phyloP scores from a whole-genome alignment of 805 yeast genomes.

The Tetrapisispora namnaoensis region DNA sequence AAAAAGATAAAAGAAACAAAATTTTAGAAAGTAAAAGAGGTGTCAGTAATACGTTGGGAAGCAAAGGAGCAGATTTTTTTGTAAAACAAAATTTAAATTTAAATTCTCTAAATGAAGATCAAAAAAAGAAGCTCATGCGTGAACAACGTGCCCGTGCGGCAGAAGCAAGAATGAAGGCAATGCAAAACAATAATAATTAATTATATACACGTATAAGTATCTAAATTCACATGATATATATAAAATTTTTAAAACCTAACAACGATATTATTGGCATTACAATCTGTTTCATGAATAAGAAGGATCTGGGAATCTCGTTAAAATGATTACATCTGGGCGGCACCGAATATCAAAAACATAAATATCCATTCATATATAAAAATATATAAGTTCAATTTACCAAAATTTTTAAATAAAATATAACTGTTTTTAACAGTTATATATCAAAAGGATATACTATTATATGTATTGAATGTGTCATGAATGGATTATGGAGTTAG shows the following conservation, averaged over 20 bases:
- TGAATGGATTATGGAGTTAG: neutral
- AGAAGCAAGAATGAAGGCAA: constrained; percentile 60
- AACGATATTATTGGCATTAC: too few relatives aligned
- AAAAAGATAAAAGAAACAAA: constrained; percentile 19
- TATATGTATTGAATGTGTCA: too few relatives aligned
- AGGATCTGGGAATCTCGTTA: too few relatives aligned
- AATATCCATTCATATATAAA: too few relatives aligned
- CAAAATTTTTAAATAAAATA: too few relatives aligned
- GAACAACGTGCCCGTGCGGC: constrained; percentile 96
- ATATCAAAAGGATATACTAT: too few relatives aligned
- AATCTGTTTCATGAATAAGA: too few relatives aligned
- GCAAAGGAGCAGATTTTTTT: constrained; percentile 8
- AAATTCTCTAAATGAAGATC: constrained; percentile 62
- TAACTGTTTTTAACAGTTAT: too few relatives aligned
- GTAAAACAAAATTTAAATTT: constrained; percentile 34
- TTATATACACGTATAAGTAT: neutral
- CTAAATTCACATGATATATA: neutral
- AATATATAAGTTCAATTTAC: too few relatives aligned
- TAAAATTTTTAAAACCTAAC: too few relatives aligned
- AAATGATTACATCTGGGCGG: too few relatives aligned
- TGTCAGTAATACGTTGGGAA: constrained; percentile 30
- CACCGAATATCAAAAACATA: too few relatives aligned
- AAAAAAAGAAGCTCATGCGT: constrained; percentile 69
- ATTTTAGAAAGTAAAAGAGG: constrained; percentile 23
- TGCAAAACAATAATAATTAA: neutral